Evolutionary conservation across 1,284 basidiomycete species (phyloP).

Genomic region (Cyathus pygmaeus): DNA sequence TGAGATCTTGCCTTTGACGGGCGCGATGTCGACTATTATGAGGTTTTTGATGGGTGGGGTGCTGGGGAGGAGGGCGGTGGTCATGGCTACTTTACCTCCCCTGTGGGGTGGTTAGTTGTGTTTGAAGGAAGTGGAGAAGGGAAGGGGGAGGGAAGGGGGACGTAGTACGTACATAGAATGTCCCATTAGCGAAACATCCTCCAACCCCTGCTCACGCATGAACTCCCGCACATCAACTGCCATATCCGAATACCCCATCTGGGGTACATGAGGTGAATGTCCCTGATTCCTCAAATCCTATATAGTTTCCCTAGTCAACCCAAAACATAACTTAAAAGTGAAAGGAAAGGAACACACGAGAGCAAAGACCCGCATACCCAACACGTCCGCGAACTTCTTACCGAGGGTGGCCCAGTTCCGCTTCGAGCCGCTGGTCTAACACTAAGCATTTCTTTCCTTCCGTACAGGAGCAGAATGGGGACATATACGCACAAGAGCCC

Average conservation of each 20-base stretch:
- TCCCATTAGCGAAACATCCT: conserved; percentile 74
- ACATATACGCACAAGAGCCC: conserved; percentile 56
- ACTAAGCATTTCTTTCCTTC: neutral
- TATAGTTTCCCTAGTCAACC: too few relatives aligned
- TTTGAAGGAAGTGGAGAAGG: too few relatives aligned
- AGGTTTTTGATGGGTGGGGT: conserved; percentile 62
- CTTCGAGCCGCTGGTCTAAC: conserved; percentile 73
- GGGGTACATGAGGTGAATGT: conserved; percentile 70
- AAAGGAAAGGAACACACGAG: conserved; percentile 54
- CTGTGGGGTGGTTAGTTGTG: conserved; percentile 43
- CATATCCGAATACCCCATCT: conserved; percentile 77
- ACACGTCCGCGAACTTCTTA: conserved; percentile 67
- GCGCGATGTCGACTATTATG: conserved; percentile 84
- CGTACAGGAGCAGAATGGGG: neutral
- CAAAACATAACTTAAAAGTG: neutral
- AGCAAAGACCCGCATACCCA: conserved; percentile 72
- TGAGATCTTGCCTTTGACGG: conserved; percentile 67
- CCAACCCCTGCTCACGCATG: conserved; percentile 57
- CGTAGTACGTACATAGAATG: conserved; percentile 77
- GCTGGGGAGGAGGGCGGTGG: conserved; percentile 69
- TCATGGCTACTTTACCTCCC: conserved; percentile 89
- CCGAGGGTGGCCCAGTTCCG: conserved; percentile 82
- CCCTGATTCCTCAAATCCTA: conserved; percentile 88
- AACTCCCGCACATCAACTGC: conserved; percentile 77
- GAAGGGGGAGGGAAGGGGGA: neutral